These are phyloP conservation scores for Trichoderma arundinaceum DNA, from an alignment of 2,329 filamentous ascomycete species.

Conservation along the genomic window DNA sequence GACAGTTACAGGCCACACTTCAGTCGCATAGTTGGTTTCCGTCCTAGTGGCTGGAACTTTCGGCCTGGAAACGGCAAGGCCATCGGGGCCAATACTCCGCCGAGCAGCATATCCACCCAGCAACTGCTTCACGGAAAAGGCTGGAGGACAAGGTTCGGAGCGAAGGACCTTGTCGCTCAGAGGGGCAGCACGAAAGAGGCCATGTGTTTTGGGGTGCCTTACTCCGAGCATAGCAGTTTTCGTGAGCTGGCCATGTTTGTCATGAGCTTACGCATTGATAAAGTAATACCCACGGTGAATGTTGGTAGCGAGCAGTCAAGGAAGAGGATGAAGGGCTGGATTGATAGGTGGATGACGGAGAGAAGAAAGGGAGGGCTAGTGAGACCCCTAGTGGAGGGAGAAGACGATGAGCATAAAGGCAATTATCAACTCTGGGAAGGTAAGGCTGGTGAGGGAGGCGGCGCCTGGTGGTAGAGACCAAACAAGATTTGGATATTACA, in stretches of 20 bases:
- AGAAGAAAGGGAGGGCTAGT: slow-evolving; percentile 61
- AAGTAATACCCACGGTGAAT: slow-evolving; percentile 93
- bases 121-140: slow-evolving; percentile 62
- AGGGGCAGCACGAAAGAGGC: slow-evolving; percentile 82
- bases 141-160: slow-evolving; percentile 78
- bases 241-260: slow-evolving; percentile 93
- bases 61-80: slow-evolving; percentile 64
- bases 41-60: slow-evolving; percentile 95
- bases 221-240: slow-evolving; percentile 95
- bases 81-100: slow-evolving; percentile 60
- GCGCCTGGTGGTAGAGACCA: slow-evolving; percentile 47
- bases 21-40: slow-evolving; percentile 84
- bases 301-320: slow-evolving; percentile 64
- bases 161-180: slow-evolving; percentile 76
- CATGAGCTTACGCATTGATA: slow-evolving; percentile 84
- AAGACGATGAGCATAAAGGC: slow-evolving; percentile 42
- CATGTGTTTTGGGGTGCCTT: slow-evolving; percentile 91
- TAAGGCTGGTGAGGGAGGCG: slow-evolving; percentile 47
- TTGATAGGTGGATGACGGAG: slow-evolving; percentile 66
- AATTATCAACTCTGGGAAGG: slow-evolving; percentile 48
- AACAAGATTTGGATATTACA: slow-evolving; percentile 3
- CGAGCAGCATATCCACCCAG: slow-evolving; percentile 56
- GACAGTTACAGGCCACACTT: slow-evolving; percentile 81
- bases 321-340: slow-evolving; percentile 68
- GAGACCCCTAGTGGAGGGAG: slow-evolving; percentile 50